A percentile compares a stretch with the other conserved stretches of the same genome.
Conservation (phyloP, 2,329 filamentous ascomycete genomes). For the Venturia carpophila region DNA sequence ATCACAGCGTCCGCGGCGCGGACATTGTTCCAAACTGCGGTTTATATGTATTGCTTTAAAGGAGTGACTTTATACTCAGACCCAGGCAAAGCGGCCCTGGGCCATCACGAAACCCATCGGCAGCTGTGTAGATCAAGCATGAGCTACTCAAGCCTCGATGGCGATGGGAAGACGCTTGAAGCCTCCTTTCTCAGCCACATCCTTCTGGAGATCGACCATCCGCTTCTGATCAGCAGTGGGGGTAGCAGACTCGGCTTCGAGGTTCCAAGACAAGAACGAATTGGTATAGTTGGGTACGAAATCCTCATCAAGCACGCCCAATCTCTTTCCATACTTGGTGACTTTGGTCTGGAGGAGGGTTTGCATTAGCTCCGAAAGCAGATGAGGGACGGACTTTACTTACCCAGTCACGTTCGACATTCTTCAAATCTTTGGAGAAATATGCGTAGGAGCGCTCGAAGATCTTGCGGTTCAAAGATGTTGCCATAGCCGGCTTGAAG, state of each 20-base stretch:
- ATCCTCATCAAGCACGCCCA: conserved; percentile 55
- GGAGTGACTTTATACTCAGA: background rate
- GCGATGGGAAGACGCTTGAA: conserved; percentile 44
- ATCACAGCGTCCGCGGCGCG: background rate
- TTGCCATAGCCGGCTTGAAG: conserved; percentile 64
- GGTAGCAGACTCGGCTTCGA: conserved; percentile 58
- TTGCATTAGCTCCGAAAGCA: background rate
- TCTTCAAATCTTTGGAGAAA: conserved; percentile 67
- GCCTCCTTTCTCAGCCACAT: conserved; percentile 57
- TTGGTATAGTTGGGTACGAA: conserved; percentile 73
- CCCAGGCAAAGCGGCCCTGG: background rate
- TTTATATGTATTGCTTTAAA: background rate
- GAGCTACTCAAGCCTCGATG: background rate
- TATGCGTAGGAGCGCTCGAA: conserved; percentile 73
- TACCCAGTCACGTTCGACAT: conserved; percentile 63
- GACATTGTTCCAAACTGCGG: background rate
- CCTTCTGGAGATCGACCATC: conserved; percentile 61
- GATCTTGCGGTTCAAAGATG: conserved; percentile 65
- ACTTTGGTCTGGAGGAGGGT: conserved; percentile 47
- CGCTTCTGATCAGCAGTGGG: conserved; percentile 66
- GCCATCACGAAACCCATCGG: background rate
- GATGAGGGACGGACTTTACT: background rate
- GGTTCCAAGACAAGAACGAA: conserved; percentile 56
- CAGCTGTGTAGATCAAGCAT: background rate
- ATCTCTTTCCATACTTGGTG: conserved; percentile 65